phyloP scores from a whole-genome alignment of 225 moss, liverwort and hornwort genomes.

The Straminergon stramineum region DNA sequence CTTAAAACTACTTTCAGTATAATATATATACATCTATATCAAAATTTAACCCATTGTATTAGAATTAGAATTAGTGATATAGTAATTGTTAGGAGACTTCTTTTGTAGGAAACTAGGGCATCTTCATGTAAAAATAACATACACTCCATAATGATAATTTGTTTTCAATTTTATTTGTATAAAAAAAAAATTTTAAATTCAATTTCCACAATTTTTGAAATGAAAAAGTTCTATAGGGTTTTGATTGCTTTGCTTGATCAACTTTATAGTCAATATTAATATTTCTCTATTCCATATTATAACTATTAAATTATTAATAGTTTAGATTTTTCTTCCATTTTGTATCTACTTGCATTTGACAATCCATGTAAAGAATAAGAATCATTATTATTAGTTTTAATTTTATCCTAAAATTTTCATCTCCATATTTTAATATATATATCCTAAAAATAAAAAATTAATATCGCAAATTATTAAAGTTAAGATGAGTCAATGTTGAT shows the following conservation, averaged over 20 bases:
- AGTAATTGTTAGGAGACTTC: background rate
- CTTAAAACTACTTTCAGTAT: background rate
- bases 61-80: background rate
- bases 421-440: background rate
- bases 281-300: background rate
- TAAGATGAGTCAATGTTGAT: background rate
- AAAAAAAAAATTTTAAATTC: background rate
- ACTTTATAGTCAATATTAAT: background rate
- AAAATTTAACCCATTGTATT: background rate
- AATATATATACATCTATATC: background rate
- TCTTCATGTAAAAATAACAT: background rate
- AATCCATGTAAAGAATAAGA: background rate
- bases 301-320: background rate
- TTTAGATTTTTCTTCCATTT: background rate
- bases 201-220: background rate
- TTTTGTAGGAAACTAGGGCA: background rate
- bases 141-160: no score
- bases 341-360: background rate
- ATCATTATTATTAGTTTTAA: background rate
- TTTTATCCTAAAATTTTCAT: rapidly evolving
- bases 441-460: background rate
- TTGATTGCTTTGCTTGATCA: background rate
- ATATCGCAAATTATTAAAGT: background rate
- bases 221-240: background rate
- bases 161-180: background rate